Percentiles rank a stretch among this genome's conserved stretches.
Evolutionary conservation across 306 rosid genomes (phyloP).

Genomic region (Argentina anserina): DNA sequence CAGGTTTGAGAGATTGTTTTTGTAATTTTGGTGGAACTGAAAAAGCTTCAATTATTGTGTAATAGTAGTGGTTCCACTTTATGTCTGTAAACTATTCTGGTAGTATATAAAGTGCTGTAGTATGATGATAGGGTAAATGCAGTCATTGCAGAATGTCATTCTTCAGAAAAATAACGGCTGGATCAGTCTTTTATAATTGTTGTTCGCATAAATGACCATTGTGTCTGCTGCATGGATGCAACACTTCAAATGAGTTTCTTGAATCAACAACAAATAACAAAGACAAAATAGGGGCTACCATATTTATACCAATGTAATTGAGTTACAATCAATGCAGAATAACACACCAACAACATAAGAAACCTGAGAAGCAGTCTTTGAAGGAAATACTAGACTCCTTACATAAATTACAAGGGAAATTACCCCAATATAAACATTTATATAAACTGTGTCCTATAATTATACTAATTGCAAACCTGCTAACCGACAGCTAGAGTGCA

Average conservation of each 20-base stretch:
- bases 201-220: neutral
- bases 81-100: slow-evolving; percentile 18
- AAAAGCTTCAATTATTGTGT: slow-evolving; percentile 25
- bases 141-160: slow-evolving; percentile 14
- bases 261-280: neutral
- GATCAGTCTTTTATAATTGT: neutral
- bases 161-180: slow-evolving; percentile 6
- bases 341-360: neutral
- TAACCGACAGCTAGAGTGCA: slow-evolving; percentile 36
- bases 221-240: neutral
- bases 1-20: slow-evolving; percentile 5
- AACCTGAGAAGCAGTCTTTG: neutral
- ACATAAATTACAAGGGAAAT: neutral
- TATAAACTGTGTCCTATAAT: slow-evolving; percentile 18
- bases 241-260: neutral
- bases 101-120: neutral
- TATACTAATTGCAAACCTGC: slow-evolving; percentile 17
- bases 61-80: slow-evolving; percentile 30
- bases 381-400: slow-evolving; percentile 4
- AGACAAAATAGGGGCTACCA: neutral
- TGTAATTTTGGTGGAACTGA: slow-evolving; percentile 13
- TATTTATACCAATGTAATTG: neutral
- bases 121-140: slow-evolving; percentile 23
- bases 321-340: slow-evolving; percentile 12
- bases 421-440: slow-evolving; percentile 23